Conservation (phyloP, 139 green algal species). For the Ettlia oleoabundans region DNA sequence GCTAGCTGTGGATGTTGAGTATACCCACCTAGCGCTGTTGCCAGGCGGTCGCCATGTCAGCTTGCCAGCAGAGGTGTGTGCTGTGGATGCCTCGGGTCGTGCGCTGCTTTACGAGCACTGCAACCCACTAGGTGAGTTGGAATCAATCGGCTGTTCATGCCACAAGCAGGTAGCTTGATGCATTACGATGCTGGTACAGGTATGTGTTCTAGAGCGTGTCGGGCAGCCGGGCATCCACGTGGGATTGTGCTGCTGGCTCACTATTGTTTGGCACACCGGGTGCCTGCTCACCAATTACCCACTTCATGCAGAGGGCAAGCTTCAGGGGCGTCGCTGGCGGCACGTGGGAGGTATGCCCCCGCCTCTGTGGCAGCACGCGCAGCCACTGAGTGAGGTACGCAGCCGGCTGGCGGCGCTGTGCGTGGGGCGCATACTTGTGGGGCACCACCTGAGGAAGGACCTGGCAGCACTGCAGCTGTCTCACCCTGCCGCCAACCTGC, state of each 20-base stretch:
- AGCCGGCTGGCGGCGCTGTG: not conserved
- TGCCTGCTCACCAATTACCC: too few relatives aligned
- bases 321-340: not conserved
- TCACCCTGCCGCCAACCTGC: not conserved
- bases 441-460: conserved; percentile 50
- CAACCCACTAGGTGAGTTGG: conserved; percentile 30
- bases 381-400: conserved; percentile 19
- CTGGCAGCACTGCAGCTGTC: conserved; percentile 38
- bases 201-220: too few relatives aligned
- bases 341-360: conserved; percentile 31
- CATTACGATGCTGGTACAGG: too few relatives aligned
- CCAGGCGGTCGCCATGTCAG: not conserved
- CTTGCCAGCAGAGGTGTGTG: conserved; percentile 48
- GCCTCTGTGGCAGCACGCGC: conserved; percentile 2
- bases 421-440: conserved; percentile 37
- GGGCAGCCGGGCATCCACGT: too few relatives aligned
- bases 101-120: conserved; percentile 31
- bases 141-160: not conserved
- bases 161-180: too few relatives aligned
- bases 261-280: too few relatives aligned
- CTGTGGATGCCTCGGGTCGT: conserved; percentile 28
- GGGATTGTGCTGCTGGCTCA: too few relatives aligned
- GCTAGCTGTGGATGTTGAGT: conserved; percentile 50
- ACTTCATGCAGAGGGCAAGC: conserved; percentile 2
- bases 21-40: not conserved